Base-by-base conservation (phyloP, 2,329 filamentous ascomycete genomes). In the Aspergillus sp. region DNA sequence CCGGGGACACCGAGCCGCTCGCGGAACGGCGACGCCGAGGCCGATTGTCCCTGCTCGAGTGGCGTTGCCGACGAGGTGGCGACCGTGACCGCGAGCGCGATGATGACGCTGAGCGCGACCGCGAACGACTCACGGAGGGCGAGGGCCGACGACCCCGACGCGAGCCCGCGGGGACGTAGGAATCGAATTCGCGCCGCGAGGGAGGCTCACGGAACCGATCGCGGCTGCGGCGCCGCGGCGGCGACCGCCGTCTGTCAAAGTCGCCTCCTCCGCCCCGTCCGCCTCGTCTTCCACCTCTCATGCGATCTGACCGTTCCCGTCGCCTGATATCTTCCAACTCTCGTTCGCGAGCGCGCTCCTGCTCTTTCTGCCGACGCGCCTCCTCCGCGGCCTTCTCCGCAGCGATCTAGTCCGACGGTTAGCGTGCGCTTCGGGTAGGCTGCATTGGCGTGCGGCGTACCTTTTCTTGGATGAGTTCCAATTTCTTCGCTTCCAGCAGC, bases 381-480 rank as follows among this genome's bases (percentile, higher is more conserved):
- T 89, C 86, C 67, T 94, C 89, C 23, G 88, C 88, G 41, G 87
- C 87, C 69, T 87, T 88, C 61, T 94, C 91, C 32, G 90, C 88
- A 66, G 95, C 88, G 47, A 91, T 84, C 91, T 92, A 53, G 25
- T n/a, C n/a, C 9, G 21, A 42, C 11, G 11, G 16, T 38, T 38
- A 38, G 14, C 16, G 3, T n/a, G 16, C 16, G 34, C 6, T 29
- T 7, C 25, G 25, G 7, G 25, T 29, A 10, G 7, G 25, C 25
- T 29, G 25, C 25, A 29, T 29, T 10, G 7, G 6, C 11, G 25
- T 29, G 25, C 31, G 11, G 23, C 50, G 17, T 52, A 95, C 93
- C 87, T 96, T 96, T 74, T 97, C 91, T 73, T 97, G 91, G 57
- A 94, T 90, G 45, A 99, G 78, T 73, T 99, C 94, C 42, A 89